These are phyloP conservation scores for Eremochloa ophiuroides DNA, from an alignment of 176 grass and related monocot species.

Conservation along the genomic window DNA sequence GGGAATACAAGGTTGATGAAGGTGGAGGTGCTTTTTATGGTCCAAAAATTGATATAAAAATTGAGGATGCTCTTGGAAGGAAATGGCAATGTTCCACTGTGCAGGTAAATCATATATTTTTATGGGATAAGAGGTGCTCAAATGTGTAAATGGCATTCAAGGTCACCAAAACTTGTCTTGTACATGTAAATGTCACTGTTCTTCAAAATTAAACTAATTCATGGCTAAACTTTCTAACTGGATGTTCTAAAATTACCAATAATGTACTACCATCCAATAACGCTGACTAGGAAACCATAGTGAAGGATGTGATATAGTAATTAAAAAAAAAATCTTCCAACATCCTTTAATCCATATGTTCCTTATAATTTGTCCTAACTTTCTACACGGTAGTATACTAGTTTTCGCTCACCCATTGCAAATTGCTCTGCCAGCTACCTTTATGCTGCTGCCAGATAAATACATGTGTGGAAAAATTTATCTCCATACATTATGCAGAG, in stretches of 20 bases:
- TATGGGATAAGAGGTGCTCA: neutral
- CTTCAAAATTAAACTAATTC: neutral
- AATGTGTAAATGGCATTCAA: neutral
- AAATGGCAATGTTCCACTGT: conserved; percentile 99
- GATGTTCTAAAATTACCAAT: neutral
- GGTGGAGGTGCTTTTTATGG: conserved; percentile 97
- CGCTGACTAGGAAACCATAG: neutral
- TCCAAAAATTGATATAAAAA: conserved; percentile 98
- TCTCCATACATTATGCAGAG: too few species aligned
- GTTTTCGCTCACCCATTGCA: neutral
- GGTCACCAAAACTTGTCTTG: neutral
- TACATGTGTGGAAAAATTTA: neutral
- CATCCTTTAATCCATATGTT: neutral
- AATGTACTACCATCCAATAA: neutral
- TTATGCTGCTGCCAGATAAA: neutral
- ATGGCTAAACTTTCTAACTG: neutral
- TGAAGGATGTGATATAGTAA: neutral
- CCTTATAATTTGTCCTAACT: neutral
- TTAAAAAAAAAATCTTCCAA: neutral
- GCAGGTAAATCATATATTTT: conserved; percentile 53
- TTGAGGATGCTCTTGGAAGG: conserved; percentile 92
- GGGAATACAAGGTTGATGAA: conserved; percentile 92
- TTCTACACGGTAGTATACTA: neutral
- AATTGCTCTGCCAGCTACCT: neutral
- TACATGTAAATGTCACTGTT: neutral